Percentiles rank a stretch among this genome's conserved stretches.
phyloP scores from a whole-genome alignment of 2,329 filamentous ascomycete genomes.

The Daldinia eschscholtzii region DNA sequence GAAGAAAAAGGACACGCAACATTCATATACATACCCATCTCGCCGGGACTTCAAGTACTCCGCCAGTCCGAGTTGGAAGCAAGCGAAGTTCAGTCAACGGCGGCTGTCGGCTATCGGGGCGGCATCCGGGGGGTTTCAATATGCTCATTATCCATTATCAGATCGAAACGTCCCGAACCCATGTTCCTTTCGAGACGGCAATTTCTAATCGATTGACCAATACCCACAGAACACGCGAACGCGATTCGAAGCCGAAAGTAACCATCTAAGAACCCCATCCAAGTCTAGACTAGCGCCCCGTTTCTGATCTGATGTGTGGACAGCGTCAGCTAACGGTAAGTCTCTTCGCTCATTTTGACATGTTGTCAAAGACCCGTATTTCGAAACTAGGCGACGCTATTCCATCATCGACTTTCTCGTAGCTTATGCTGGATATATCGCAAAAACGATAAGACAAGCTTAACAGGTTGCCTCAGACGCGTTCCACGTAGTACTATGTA shows the following conservation, averaged over 20 bases:
- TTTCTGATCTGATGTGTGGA: constrained; percentile 3
- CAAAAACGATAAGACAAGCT: background rate
- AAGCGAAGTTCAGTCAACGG: background rate
- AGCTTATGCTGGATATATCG: background rate
- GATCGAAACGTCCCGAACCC: background rate
- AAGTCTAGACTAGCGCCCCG: background rate
- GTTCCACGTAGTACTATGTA: background rate
- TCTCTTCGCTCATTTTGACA: constrained; percentile 2
- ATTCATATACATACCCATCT: background rate
- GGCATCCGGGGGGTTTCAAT: constrained; percentile 14
- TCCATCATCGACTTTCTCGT: background rate
- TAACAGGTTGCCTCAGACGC: background rate
- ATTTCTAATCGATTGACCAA: constrained; percentile 22
- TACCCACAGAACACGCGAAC: constrained; percentile 19
- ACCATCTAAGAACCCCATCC: constrained; percentile 14
- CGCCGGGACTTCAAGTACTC: background rate
- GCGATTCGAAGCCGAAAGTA: constrained; percentile 24
- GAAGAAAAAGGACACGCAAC: background rate
- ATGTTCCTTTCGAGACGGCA: constrained; percentile 1
- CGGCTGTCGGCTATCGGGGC: constrained; percentile 38
- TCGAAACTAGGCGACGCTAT: background rate
- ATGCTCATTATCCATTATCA: background rate
- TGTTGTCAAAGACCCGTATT: constrained; percentile 2
- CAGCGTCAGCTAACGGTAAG: background rate
- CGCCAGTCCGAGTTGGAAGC: background rate